Conservation (phyloP, 2,329 filamentous ascomycete species). For the Diatrype stigma region DNA sequence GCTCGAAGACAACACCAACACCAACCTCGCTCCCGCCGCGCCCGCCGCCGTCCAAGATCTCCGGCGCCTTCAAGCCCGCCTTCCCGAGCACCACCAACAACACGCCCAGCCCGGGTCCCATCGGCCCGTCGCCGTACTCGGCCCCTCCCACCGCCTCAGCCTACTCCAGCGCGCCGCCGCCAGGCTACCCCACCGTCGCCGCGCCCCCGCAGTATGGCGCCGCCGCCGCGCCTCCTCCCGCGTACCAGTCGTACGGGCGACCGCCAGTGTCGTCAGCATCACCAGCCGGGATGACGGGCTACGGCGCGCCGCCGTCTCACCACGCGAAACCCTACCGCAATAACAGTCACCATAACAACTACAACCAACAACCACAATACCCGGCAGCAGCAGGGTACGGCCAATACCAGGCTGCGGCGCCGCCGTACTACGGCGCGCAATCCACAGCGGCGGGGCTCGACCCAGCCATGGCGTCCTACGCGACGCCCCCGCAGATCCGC, state of each 20-base stretch:
- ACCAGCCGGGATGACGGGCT: constrained; percentile 12
- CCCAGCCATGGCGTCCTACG: constrained; percentile 38
- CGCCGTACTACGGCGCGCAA: constrained; percentile 27
- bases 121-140: constrained; percentile 24
- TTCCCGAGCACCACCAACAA: constrained; percentile 39
- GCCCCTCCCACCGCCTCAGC: constrained; percentile 36
- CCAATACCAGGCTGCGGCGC: too few species aligned
- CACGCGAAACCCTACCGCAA: constrained; percentile 16
- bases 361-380: constrained; percentile 13
- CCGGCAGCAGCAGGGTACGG: constrained; percentile 16
- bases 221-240: constrained; percentile 22
- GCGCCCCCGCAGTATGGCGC: constrained; percentile 41
- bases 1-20: constrained; percentile 42
- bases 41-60: constrained; percentile 58
- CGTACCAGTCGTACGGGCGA: constrained; percentile 33
- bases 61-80: constrained; percentile 44
- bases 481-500: constrained; percentile 62
- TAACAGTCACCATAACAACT: too few species aligned
- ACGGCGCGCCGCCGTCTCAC: constrained; percentile 14
- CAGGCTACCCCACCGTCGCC: constrained; percentile 33
- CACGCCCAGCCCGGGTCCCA: constrained; percentile 26
- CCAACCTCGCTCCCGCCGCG: constrained; percentile 74
- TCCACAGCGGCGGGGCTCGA: constrained; percentile 26
- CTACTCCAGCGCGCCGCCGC: constrained; percentile 31
- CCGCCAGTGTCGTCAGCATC: constrained; percentile 14